Evolutionary conservation across 495 filamentous ascomycete genomes (phyloP).

Genomic region (Chaetomium fimeti): DNA sequence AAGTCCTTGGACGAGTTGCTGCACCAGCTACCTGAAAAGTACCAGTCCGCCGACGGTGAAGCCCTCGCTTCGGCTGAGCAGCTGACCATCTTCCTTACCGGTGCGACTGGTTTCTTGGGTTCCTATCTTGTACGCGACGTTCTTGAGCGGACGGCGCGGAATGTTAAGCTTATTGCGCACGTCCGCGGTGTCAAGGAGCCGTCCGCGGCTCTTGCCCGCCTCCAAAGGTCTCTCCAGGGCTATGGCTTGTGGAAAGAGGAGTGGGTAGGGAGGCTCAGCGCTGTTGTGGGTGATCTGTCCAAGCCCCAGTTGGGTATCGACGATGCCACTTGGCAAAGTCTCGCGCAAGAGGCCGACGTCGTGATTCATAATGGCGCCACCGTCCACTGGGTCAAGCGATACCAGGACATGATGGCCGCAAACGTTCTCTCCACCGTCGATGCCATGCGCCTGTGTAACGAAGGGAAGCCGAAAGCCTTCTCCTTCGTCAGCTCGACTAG

Average conservation of each 20-base stretch:
- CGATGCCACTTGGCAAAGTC: conserved; percentile 57
- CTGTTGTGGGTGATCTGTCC: conserved; percentile 70
- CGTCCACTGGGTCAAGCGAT: conserved; percentile 84
- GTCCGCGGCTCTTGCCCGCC: conserved; percentile 49
- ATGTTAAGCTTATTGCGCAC: conserved; percentile 68
- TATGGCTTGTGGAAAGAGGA: conserved; percentile 78
- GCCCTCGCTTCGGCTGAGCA: conserved; percentile 35
- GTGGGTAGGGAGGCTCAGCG: conserved; percentile 64
- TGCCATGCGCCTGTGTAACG: conserved; percentile 69
- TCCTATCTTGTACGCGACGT: conserved; percentile 76
- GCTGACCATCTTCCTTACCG: conserved; percentile 76
- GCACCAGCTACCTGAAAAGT: conserved; percentile 38
- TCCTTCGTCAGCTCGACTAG: conserved; percentile 85
- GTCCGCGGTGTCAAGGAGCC: conserved; percentile 64
- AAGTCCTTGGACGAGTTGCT: conserved; percentile 52
- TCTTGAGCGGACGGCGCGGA: conserved; percentile 57
- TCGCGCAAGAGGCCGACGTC: conserved; percentile 67
- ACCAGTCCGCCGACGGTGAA: conserved; percentile 39
- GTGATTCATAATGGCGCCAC: conserved; percentile 89
- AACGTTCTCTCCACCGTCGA: conserved; percentile 85
- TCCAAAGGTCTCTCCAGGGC: conserved; percentile 56
- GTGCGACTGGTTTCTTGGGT: conserved; percentile 89
- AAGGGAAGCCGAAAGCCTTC: conserved; percentile 75
- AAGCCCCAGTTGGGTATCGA: conserved; percentile 69
- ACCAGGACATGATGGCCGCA: conserved; percentile 68